A percentile compares a stretch with the other conserved stretches of the same genome.
phyloP scores from a whole-genome alignment of 306 rosid genomes.

The Lathyrus oleraceus region DNA sequence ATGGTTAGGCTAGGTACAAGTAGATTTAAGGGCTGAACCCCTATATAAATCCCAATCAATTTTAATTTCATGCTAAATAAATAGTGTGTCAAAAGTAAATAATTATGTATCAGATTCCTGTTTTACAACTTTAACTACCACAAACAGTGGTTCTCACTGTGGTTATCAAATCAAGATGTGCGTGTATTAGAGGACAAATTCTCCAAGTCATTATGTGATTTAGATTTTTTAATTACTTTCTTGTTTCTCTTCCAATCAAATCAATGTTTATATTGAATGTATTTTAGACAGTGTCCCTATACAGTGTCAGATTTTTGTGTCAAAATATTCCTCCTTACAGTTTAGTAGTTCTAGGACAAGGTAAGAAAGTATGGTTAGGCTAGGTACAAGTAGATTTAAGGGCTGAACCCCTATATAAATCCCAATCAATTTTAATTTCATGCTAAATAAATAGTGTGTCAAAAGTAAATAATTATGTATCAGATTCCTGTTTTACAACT shows the following conservation, averaged over 20 bases:
- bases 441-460: neutral
- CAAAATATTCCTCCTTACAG: neutral
- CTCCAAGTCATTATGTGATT: neutral
- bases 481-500: neutral
- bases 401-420: neutral
- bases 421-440: neutral
- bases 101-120: neutral
- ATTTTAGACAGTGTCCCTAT: too few relatives aligned
- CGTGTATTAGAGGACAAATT: neutral
- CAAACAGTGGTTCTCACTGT: neutral
- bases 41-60: neutral
- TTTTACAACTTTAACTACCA: constrained; percentile 20
- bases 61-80: constrained; percentile 1
- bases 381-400: neutral
- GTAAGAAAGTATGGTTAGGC: neutral
- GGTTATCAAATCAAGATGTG: neutral
- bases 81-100: neutral
- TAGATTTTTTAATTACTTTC: too few relatives aligned
- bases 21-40: neutral
- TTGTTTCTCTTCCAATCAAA: too few relatives aligned
- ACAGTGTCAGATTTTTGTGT: too few relatives aligned
- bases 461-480: neutral
- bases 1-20: neutral
- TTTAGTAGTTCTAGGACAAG: neutral
- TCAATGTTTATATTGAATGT: too few relatives aligned